Evolutionary conservation across 495 filamentous ascomycete species (phyloP).

Genomic region (Neurospora sp.): DNA sequence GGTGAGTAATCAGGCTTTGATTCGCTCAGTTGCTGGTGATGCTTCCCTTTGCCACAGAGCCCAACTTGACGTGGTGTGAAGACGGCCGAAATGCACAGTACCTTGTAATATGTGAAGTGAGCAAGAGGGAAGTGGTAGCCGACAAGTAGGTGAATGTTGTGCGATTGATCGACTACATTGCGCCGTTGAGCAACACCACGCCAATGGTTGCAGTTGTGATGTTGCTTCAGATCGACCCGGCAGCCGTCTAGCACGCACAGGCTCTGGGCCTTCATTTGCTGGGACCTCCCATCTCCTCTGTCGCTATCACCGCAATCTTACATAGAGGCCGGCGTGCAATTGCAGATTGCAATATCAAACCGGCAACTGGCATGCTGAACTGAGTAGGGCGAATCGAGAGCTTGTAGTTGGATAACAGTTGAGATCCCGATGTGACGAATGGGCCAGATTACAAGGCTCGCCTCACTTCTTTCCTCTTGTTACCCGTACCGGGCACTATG

Average conservation of each 20-base stretch:
- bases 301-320: not conserved
- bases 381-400: not conserved
- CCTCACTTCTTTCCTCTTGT: not conserved
- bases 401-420: not conserved
- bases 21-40: not conserved
- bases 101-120: not conserved
- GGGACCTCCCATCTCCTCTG: not conserved
- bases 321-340: not conserved
- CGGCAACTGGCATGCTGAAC: not conserved
- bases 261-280: not conserved
- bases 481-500: not conserved
- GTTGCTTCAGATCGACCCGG: not conserved
- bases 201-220: not conserved
- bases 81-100: not conserved
- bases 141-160: not conserved
- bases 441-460: not conserved
- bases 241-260: not conserved
- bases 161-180: not conserved
- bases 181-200: not conserved
- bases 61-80: not conserved
- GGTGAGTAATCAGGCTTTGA: no score
- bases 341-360: not conserved
- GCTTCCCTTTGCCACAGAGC: not conserved
- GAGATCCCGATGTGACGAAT: not conserved
- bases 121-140: not conserved